Percentiles rank a stretch among this genome's conserved stretches.
phyloP scores from a whole-genome alignment of 2,329 filamentous ascomycete genomes.

The Hirsutella rhossiliensis region DNA sequence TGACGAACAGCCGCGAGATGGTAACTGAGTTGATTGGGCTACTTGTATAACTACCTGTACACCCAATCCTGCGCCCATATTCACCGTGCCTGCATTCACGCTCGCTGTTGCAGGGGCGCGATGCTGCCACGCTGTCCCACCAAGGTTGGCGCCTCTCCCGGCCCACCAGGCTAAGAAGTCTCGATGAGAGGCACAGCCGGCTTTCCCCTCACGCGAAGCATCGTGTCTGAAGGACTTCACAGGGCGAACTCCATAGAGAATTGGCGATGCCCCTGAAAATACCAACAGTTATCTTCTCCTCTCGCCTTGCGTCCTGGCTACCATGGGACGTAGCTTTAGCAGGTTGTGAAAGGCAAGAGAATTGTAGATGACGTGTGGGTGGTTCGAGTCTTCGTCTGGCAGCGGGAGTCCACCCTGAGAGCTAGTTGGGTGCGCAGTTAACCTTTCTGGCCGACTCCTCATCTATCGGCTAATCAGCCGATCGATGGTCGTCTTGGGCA shows the following conservation, averaged over 20 bases:
- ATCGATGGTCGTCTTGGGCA: slow-evolving; percentile 56
- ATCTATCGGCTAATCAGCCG: slow-evolving; percentile 34
- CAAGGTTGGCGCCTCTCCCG: too few relatives aligned
- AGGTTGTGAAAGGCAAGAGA: slow-evolving; percentile 53
- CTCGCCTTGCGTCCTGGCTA: slow-evolving; percentile 59
- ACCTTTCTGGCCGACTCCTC: neutral
- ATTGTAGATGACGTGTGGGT: neutral
- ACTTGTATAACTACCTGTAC: too few relatives aligned
- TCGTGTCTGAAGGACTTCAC: slow-evolving; percentile 13
- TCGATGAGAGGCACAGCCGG: too few relatives aligned
- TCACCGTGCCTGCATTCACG: too few relatives aligned
- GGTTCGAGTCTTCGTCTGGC: neutral
- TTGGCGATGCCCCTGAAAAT: slow-evolving; percentile 14
- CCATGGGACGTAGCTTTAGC: slow-evolving; percentile 33
- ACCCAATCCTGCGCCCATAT: too few relatives aligned
- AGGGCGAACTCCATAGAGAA: slow-evolving; percentile 12
- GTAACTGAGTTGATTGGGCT: too few relatives aligned
- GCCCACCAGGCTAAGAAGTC: too few relatives aligned
- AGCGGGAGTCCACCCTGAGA: too few relatives aligned
- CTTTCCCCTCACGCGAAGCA: too few relatives aligned
- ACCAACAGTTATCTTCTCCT: slow-evolving; percentile 36
- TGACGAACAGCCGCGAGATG: too few relatives aligned
- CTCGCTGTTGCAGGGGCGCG: too few relatives aligned
- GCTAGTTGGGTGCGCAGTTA: neutral
- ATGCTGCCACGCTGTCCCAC: too few relatives aligned